Evolutionary conservation across 2,329 filamentous ascomycete genomes (phyloP), one percentile per base, ranked within the genome.

Genomic region (Emmonsia crescens): DNA sequence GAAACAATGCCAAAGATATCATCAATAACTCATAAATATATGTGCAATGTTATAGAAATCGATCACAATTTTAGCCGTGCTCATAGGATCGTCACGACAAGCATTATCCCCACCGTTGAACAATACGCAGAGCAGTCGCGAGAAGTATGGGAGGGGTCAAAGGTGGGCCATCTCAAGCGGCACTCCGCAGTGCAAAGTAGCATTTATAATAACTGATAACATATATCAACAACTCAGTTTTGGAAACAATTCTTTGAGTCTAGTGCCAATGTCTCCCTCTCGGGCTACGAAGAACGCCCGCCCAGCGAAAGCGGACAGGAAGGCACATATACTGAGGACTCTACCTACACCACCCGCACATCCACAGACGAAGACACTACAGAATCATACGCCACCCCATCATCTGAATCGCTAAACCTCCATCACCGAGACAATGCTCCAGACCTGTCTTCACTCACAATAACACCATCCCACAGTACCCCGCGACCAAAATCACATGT

Each of bases 221-320:
- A 42, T 27, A 29, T 0, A 57, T 16, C 31, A 29, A 24, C 3
- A 27, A 44, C 59, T 14, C 70, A 95, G 89, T 99, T 99, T 77
- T 99, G 94, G 94, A 99, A 99, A 77, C 92, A 97, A 79, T 99
- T 99, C 80, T 99, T 99, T 76, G 94, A 99, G 77, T 91, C 94
- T 42, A 96, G 92, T 56, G 94, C 94, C 73, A 97, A 99, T 70
- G 93, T 99, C 31, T 96, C 93, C 12, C 83, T 99, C 12, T 96
- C 91, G 0, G 91, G 92, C 33, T 96, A 99, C 74, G 93, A 96
- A 72, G 92, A 96, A 71, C 81, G 86, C 27, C 84, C 84, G 16
- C 73, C 74, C 6, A 78, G 79, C 31, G 86, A 88, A n/a, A 84
- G 82, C 70, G 61, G 78, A 74, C 56, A 78, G 48, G 77, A 77